Percentiles rank a stretch among this genome's conserved stretches.
phyloP scores from a whole-genome alignment of 208 protist genomes.

The Acanthamoeba royreba region DNA sequence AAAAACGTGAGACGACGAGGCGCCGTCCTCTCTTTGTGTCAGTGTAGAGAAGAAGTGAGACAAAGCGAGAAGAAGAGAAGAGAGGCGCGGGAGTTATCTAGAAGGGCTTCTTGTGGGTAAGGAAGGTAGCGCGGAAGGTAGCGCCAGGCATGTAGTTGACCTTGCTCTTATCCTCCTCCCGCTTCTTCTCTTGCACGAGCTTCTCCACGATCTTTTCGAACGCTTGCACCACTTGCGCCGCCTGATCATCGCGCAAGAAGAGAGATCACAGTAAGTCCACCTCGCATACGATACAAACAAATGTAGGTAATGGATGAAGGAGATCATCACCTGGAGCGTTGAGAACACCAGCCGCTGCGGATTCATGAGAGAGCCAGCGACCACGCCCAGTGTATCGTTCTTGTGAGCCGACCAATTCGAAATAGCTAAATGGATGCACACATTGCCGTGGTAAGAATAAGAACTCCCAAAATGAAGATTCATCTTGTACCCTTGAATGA shows the following conservation, averaged over 20 bases:
- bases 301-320: background rate
- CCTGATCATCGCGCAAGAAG: too few species aligned
- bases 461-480: background rate
- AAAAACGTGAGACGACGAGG: too few species aligned
- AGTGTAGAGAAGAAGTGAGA: too few species aligned
- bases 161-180: background rate
- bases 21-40: too few species aligned
- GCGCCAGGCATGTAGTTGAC: background rate
- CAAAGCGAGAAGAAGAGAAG: too few species aligned
- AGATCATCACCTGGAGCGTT: background rate
- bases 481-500: background rate
- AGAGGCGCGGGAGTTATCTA: background rate
- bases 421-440: background rate
- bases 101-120: background rate
- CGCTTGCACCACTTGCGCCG: background rate
- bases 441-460: background rate
- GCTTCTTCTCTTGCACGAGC: background rate
- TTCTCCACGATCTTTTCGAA: conserved; percentile 11
- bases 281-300: too few species aligned
- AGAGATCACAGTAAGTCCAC: too few species aligned
- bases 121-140: background rate
- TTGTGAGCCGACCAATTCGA: background rate
- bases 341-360: background rate
- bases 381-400: background rate
- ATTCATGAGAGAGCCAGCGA: conserved; percentile 4